phyloP scores from a whole-genome alignment of 768 basidiomycete genomes.

The Pleurotus pulmonarius region DNA sequence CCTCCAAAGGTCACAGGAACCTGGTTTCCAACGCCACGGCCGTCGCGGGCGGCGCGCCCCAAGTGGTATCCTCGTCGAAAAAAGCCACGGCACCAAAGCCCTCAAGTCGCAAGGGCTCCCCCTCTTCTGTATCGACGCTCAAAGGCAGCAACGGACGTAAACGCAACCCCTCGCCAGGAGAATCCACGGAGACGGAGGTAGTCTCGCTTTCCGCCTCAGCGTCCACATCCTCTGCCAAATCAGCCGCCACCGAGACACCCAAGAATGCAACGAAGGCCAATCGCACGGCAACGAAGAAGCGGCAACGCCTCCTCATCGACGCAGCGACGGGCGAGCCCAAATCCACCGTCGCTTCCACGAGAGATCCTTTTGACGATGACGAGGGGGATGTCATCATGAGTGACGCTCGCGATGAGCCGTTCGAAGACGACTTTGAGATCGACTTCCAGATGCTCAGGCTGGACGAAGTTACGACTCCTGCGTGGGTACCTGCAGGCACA shows the following conservation, averaged over 20 bases:
- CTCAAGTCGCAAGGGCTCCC: not conserved
- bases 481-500: not conserved
- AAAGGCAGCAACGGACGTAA: not conserved
- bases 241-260: not conserved
- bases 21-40: not conserved
- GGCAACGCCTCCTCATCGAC: slow-evolving; percentile 3
- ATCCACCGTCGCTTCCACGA: slow-evolving; percentile 1
- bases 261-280: not conserved
- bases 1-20: not conserved
- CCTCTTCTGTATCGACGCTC: not conserved
- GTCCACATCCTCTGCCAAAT: not conserved
- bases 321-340: not conserved
- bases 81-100: not conserved
- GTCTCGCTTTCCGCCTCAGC: not conserved
- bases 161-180: not conserved
- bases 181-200: not conserved
- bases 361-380: slow-evolving; percentile 1
- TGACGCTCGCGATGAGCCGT: slow-evolving; percentile 3
- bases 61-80: not conserved
- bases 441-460: slow-evolving; percentile 8
- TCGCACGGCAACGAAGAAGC: slow-evolving; percentile 2
- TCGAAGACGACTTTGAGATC: slow-evolving; percentile 8
- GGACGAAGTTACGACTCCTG: slow-evolving; percentile 1
- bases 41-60: not conserved
- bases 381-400: slow-evolving; percentile 6